Percentiles rank a stretch among this genome's conserved stretches.
phyloP scores from a whole-genome alignment of 257 asterid genomes.

The Thymus quinquecostatus region DNA sequence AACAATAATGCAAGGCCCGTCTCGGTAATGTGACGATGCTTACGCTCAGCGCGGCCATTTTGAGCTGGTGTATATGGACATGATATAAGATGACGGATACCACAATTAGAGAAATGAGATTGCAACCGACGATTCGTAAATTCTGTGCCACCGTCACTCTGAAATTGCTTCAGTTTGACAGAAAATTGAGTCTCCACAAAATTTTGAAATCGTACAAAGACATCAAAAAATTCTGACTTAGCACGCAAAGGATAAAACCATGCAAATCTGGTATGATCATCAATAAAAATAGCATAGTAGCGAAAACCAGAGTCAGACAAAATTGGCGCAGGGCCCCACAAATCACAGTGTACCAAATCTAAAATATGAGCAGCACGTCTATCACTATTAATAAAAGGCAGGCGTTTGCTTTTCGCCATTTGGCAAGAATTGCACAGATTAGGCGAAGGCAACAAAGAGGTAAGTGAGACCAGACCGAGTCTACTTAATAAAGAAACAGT shows the following conservation, averaged over 20 bases:
- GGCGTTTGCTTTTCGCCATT: neutral
- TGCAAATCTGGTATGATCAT: too few species aligned
- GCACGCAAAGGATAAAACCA: too few species aligned
- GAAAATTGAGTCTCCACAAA: neutral
- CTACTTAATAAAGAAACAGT: too few species aligned
- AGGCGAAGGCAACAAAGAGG: neutral
- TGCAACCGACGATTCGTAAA: neutral
- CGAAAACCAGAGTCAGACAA: too few species aligned
- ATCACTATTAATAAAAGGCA: neutral
- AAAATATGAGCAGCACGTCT: neutral
- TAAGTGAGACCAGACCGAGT: too few species aligned
- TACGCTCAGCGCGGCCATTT: too few species aligned
- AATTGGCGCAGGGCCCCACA: neutral
- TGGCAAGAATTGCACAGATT: neutral
- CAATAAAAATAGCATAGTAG: too few species aligned
- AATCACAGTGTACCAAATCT: neutral
- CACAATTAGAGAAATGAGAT: neutral
- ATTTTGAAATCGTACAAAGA: neutral
- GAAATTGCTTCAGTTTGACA: neutral
- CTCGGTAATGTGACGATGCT: too few species aligned
- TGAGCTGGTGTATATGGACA: too few species aligned
- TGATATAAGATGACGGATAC: too few species aligned
- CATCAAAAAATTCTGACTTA: too few species aligned
- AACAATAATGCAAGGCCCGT: too few species aligned
- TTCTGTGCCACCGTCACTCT: neutral